Evolutionary conservation across 2,329 filamentous ascomycete species (phyloP), one percentile per base, ranked within the genome.

Genomic region (Aspergillus spinulosporus): DNA sequence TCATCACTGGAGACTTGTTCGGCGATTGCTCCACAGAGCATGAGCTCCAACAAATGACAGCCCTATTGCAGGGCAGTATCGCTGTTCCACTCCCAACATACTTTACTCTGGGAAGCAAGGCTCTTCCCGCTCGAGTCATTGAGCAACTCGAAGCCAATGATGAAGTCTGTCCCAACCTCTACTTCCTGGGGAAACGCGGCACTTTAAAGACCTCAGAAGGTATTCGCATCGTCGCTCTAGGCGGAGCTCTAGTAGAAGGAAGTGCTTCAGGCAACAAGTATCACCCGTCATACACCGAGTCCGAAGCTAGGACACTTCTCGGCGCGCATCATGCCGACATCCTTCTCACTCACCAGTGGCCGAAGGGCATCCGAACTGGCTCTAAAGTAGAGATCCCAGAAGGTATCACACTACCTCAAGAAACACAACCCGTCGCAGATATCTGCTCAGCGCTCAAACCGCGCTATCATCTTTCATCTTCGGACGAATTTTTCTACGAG

Each of bases 151-250:
- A 90, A 68, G 82, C 83, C 34, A 84, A 88, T 60, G 87, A 82
- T 60, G 85, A 88, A 66, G 82, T 99, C 14, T 96, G 92, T 70
- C 82, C 88, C n/a, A 97, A 99, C 69, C 83, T 99, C 8, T 90
- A 90, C 74, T 96, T 88, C 67, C 83, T 99, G 0, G 92, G 90
- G 56, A 95, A 94, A 73, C 87, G 91, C 66, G 90, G 89, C 59
- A 87, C 88, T 11, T 88, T 91, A 51, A 97, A 94, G 72, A 97
- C 93, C 0, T 88, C 89, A 0, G 92, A 97, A 62, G 93, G 92
- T 1, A 80, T 97, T 45, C 86, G 88, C 49, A 92, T 99, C 59
- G 90, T 93, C n/a, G 81, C 89, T 0, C 80, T 99, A 0, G 93
- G 93, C 28, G 94, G 94, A 0, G 78, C 81, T 34, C 76, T 91